Conservation (phyloP, 495 filamentous ascomycete species). For the Rusavskia elegans region DNA sequence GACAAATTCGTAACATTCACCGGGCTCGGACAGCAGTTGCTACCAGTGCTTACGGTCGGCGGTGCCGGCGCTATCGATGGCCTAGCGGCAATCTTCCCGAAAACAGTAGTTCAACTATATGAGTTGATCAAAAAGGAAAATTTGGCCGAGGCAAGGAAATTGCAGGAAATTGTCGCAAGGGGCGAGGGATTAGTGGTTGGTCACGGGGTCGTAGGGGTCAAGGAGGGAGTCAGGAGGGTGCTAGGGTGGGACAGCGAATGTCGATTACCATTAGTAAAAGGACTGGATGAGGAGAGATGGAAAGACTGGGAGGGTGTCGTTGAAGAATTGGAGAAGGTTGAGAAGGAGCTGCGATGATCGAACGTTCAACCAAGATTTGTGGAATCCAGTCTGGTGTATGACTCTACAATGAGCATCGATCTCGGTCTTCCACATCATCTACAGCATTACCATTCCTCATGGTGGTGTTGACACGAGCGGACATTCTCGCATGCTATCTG, state of each 20-base stretch:
- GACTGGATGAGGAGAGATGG: background rate
- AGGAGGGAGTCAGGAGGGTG: conserved; percentile 40
- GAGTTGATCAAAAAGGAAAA: conserved; percentile 21
- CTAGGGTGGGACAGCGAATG: conserved; percentile 15
- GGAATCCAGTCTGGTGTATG: too few relatives aligned
- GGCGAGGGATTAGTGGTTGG: conserved; percentile 44
- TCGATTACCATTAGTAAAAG: background rate
- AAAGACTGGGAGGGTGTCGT: background rate
- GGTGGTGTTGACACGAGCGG: too few relatives aligned
- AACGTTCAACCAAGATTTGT: too few relatives aligned
- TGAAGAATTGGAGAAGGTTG: background rate
- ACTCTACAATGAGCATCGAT: too few relatives aligned
- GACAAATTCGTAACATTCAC: conserved; percentile 43
- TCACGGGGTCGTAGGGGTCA: conserved; percentile 42
- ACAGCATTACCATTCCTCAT: too few relatives aligned
- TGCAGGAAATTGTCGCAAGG: conserved; percentile 41
- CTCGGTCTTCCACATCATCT: too few relatives aligned
- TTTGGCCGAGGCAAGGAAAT: conserved; percentile 2
- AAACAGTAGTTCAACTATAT: conserved; percentile 38
- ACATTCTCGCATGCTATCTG: too few relatives aligned
- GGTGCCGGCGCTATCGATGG: conserved; percentile 49
- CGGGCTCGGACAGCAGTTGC: conserved; percentile 49
- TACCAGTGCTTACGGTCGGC: conserved; percentile 41
- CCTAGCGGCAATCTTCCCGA: conserved; percentile 44
- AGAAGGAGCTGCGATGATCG: background rate